These are phyloP conservation scores for Eucalyptus regnans DNA, from an alignment of 345 rosid species.

Conservation along the genomic window DNA sequence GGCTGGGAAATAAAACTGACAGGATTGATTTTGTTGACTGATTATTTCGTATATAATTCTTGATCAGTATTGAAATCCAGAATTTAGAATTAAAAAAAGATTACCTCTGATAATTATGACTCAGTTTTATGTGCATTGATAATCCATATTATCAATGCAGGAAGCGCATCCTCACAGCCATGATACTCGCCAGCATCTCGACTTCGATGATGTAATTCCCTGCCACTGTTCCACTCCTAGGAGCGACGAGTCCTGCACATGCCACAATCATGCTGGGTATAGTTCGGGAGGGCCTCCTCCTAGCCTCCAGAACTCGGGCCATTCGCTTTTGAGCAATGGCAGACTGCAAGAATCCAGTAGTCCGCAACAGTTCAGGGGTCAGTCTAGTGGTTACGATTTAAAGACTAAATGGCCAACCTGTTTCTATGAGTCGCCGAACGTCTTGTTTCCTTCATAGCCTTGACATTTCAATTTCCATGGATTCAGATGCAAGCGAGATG, in stretches of 20 bases:
- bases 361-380: neutral
- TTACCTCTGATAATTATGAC: neutral
- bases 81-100: fast-evolving
- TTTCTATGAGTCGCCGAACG: neutral
- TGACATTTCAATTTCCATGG: neutral
- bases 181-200: neutral
- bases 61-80: neutral
- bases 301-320: neutral
- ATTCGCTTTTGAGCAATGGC: neutral
- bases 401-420: neutral
- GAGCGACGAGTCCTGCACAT: neutral
- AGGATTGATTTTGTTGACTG: neutral
- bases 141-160: neutral
- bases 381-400: neutral
- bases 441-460: neutral
- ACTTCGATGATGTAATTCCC: neutral
- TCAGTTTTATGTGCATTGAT: neutral
- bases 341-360: neutral
- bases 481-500: neutral
- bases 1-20: neutral
- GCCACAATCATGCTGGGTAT: neutral
- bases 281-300: neutral
- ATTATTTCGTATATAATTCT: neutral
- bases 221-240: neutral
- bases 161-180: neutral